These are phyloP conservation scores for Somion occarium DNA, from an alignment of 1,284 basidiomycete genomes.

Conservation along the genomic window DNA sequence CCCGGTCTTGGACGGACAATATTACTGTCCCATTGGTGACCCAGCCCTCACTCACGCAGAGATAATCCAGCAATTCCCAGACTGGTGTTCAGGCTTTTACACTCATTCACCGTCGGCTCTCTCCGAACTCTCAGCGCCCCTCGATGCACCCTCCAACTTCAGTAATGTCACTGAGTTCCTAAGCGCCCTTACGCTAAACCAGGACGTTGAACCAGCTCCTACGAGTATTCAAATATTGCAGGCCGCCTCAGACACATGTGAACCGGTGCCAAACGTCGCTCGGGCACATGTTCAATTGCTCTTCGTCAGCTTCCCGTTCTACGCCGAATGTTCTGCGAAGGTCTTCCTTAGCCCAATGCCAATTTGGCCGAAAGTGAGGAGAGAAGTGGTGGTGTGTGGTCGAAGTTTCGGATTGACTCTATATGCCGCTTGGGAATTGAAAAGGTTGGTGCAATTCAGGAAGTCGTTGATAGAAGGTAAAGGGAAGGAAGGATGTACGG, in stretches of 20 bases:
- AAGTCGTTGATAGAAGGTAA: neutral
- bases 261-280: neutral
- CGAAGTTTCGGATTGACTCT: neutral
- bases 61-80: neutral
- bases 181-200: neutral
- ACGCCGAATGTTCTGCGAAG: neutral
- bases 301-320: neutral
- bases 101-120: neutral
- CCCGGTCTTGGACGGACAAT: neutral
- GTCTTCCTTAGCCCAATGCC: neutral
- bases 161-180: neutral
- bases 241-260: neutral
- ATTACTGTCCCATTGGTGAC: conserved; percentile 1
- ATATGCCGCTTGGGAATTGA: neutral
- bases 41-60: neutral
- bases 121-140: neutral
- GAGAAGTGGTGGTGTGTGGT: neutral
- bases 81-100: conserved; percentile 1
- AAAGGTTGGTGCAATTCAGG: neutral
- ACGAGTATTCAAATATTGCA: neutral
- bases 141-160: neutral
- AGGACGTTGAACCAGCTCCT: neutral
- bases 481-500: too few species aligned
- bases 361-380: neutral
- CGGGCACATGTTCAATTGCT: neutral